Evolutionary conservation across 805 yeast species (phyloP), one percentile per base, ranked within the genome.

Genomic region (Helenozyma rhizophorensis): DNA sequence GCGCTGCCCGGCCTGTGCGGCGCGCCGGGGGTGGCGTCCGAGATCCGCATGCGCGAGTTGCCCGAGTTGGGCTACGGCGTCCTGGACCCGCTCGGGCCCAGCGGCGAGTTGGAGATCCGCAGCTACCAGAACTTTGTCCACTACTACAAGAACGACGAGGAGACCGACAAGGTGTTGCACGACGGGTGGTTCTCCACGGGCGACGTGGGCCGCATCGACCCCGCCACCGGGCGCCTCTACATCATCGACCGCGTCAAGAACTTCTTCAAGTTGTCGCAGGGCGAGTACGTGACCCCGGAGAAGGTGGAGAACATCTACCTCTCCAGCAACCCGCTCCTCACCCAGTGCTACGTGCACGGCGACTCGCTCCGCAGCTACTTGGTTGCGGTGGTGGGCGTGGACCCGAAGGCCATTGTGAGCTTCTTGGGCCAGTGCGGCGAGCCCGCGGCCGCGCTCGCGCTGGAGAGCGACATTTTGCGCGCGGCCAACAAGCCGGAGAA

Each of bases 231-330:
- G 9, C 67, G 80, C 28, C 53, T 83, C 15, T 63, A 57, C 30
- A 77, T 83, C 11, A 38, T 45, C 14, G 93, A 83, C 50, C 68
- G 93, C 40, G 87, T 83, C 24, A 83, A 83, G 64, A 83, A 83
- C 59, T 82, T 83, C 60, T 83, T 82, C 68, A 83, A 83, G 43
- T 59, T 65, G 42, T 52, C 70, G 6, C 70, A 65, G 43, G 72
- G 72, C 36, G 72, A 65, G 57, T 83, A 82, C 54, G 73, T 83
- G 34, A 82, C 87, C 1, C 84, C 87, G 13, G 93, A 83, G 49
- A 80, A 75, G 55, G 75, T 83, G 44, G 90, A 83, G 51, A 80
- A 78, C 48, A 57, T 62, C 11, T 81, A 82, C 53, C 53, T 77
- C 22, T 39, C 43, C 10, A 25, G 40, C 19, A 37, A 39, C 23